A percentile compares a stretch with the other conserved stretches of the same genome.
Evolutionary conservation across 108 stramenopile species (phyloP).

Genomic region (Skeletonema potamos): DNA sequence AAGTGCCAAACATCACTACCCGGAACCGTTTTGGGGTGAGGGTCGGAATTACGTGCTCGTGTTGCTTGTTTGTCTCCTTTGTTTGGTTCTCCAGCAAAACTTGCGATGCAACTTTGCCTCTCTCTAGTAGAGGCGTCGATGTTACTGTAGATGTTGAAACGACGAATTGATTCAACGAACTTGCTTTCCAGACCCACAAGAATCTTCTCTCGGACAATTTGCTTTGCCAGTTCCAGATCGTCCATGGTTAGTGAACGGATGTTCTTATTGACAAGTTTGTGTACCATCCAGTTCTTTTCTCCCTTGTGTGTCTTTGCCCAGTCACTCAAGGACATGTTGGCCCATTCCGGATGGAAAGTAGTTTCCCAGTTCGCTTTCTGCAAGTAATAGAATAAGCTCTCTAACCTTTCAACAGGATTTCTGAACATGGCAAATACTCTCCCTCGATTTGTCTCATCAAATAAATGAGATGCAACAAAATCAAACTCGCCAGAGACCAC

Average conservation of each 20-base stretch:
- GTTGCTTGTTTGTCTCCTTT: not conserved
- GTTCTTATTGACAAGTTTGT: slow-evolving; percentile 19
- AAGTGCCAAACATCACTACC: slow-evolving; percentile 25
- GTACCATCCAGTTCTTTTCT: slow-evolving; percentile 24
- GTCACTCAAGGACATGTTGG: slow-evolving; percentile 24
- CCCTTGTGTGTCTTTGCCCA: slow-evolving; percentile 13
- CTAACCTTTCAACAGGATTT: slow-evolving; percentile 34
- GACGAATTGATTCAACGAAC: slow-evolving; percentile 17
- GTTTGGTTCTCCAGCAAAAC: not conserved
- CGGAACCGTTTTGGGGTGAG: not conserved
- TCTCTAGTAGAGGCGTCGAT: not conserved
- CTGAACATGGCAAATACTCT: slow-evolving; percentile 36
- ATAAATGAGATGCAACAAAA: slow-evolving; percentile 16
- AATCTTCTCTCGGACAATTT: slow-evolving; percentile 25
- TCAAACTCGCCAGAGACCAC: slow-evolving; percentile 16
- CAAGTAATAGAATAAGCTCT: slow-evolving; percentile 36
- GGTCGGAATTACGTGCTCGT: not conserved
- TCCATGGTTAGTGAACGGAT: slow-evolving; percentile 1
- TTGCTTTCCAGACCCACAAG: slow-evolving; percentile 12
- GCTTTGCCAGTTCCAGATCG: slow-evolving; percentile 35
- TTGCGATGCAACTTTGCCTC: slow-evolving; percentile 4
- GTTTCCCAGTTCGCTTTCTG: slow-evolving; percentile 38
- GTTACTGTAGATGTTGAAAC: slow-evolving; percentile 15
- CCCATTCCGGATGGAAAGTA: slow-evolving; percentile 27
- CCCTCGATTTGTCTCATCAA: slow-evolving; percentile 19